phyloP scores from a whole-genome alignment of 208 protist species.

The Trypanosoma vivax region DNA sequence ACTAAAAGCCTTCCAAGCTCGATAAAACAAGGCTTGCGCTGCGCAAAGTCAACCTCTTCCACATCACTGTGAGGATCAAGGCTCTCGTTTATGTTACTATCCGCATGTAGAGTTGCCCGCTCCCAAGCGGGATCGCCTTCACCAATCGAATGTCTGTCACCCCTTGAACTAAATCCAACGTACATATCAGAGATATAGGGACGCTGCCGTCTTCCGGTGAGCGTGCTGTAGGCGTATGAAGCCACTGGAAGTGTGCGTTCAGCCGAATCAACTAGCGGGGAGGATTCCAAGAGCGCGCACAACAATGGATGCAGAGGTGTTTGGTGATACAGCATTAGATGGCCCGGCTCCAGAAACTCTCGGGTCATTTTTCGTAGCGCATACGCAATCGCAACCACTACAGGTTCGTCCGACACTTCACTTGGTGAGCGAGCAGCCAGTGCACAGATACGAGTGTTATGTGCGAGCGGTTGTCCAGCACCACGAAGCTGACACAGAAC shows the following conservation, averaged over 20 bases:
- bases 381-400: conserved; percentile 59
- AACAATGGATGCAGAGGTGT: conserved; percentile 68
- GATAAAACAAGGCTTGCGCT: conserved; percentile 80
- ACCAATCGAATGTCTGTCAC: conserved; percentile 36
- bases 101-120: neutral
- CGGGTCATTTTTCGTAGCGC: conserved; percentile 68
- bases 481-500: conserved; percentile 66
- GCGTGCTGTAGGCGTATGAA: conserved; percentile 69
- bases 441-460: conserved; percentile 69
- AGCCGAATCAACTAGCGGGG: conserved; percentile 40
- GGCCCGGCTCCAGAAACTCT: conserved; percentile 63
- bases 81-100: neutral
- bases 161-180: conserved; percentile 49
- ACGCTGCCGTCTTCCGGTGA: conserved; percentile 59
- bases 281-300: conserved; percentile 51
- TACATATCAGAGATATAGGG: conserved; percentile 47
- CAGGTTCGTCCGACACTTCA: conserved; percentile 59
- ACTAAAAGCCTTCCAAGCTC: conserved; percentile 75
- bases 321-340: conserved; percentile 83
- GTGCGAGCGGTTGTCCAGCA: conserved; percentile 66
- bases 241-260: conserved; percentile 42
- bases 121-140: conserved; percentile 57
- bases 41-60: conserved; percentile 24
- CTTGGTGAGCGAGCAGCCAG: conserved; percentile 33
- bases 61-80: conserved; percentile 1